phyloP scores from a whole-genome alignment of 2,329 filamentous ascomycete genomes.

The Sordariomycetes sp. region DNA sequence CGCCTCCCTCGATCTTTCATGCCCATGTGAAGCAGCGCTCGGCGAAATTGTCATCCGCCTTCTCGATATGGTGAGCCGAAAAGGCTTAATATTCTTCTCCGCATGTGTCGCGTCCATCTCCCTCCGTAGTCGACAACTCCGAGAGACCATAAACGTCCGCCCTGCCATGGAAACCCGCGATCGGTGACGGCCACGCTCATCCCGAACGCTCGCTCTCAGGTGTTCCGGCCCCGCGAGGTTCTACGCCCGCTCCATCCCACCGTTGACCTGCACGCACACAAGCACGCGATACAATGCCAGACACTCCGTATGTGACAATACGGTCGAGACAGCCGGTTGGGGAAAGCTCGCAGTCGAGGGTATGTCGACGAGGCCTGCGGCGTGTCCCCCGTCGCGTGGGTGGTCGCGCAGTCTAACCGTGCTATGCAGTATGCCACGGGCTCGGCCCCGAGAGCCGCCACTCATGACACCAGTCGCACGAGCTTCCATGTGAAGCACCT shows the following conservation, averaged over 20 bases:
- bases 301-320: conserved; percentile 41
- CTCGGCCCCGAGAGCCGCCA: conserved; percentile 26
- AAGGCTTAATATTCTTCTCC: background rate
- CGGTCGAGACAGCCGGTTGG: conserved; percentile 30
- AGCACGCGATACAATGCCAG: conserved; percentile 21
- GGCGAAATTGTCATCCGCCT: background rate
- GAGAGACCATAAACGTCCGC: background rate
- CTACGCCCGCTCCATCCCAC: background rate
- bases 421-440: background rate
- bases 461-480: conserved; percentile 46
- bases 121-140: background rate
- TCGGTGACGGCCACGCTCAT: background rate
- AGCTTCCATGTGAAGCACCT: conserved; percentile 48
- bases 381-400: background rate
- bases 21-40: background rate
- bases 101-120: background rate
- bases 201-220: background rate
- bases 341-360: background rate
- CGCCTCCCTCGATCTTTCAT: background rate
- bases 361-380: background rate
- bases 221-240: background rate
- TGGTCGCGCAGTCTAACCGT: background rate
- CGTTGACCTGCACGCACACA: background rate
- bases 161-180: background rate
- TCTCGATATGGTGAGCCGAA: background rate